Evolutionary conservation across 306 rosid species (phyloP).

Genomic region (Begonia fuchsioides): DNA sequence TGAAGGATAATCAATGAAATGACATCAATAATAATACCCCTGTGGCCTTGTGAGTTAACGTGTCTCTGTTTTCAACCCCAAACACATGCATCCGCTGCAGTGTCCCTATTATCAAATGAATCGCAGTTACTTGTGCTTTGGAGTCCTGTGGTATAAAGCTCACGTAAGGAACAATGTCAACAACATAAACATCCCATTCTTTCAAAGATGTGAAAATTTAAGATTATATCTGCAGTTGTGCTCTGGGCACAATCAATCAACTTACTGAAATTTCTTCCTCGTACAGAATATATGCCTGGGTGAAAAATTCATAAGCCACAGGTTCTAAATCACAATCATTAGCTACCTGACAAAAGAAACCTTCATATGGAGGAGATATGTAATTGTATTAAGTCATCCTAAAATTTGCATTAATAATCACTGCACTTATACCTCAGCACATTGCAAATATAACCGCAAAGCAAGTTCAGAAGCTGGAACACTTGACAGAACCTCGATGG

Average conservation of each 20-base stretch:
- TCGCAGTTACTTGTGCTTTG: slow-evolving; percentile 84
- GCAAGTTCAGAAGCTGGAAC: slow-evolving; percentile 83
- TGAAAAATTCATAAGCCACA: slow-evolving; percentile 90
- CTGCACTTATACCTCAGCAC: slow-evolving; percentile 74
- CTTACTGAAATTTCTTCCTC: slow-evolving; percentile 99
- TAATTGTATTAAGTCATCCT: no score
- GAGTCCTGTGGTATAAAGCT: slow-evolving; percentile 55
- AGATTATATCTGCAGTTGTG: neutral
- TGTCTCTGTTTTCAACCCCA: slow-evolving; percentile 97
- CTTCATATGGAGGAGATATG: slow-evolving; percentile 10
- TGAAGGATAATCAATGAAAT: neutral
- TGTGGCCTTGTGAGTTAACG: slow-evolving; percentile 98
- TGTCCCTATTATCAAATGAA: slow-evolving; percentile 91
- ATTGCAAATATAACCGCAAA: slow-evolving; percentile 74
- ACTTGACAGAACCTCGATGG: slow-evolving; percentile 58
- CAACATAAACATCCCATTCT: neutral
- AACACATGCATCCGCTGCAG: slow-evolving; percentile 98
- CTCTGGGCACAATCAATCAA: slow-evolving; percentile 1
- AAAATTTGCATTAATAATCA: neutral
- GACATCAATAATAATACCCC: slow-evolving; percentile 55
- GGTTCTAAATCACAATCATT: slow-evolving; percentile 94
- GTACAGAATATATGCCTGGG: slow-evolving; percentile 91
- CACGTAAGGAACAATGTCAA: neutral
- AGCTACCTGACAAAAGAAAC: slow-evolving; percentile 48
- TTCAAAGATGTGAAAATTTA: neutral